Evolutionary conservation across 2,329 filamentous ascomycete species (phyloP).

Genomic region (Botrytis fabae): DNA sequence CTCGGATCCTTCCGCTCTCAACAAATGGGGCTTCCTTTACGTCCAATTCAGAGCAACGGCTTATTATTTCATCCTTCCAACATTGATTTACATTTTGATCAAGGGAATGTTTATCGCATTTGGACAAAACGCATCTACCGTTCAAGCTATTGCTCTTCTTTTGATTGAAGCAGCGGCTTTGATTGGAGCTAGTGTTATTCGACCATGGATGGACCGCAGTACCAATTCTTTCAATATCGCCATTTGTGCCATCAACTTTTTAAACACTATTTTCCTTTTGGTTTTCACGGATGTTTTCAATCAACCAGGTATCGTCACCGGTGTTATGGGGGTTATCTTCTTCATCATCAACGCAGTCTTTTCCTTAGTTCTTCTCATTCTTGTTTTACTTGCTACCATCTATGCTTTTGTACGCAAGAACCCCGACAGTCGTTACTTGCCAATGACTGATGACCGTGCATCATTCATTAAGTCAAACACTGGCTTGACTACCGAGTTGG

Average conservation of each 20-base stretch:
- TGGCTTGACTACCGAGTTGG: constrained; percentile 83
- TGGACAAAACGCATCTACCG: constrained; percentile 66
- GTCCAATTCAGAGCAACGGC: constrained; percentile 94
- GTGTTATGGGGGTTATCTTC: constrained; percentile 85
- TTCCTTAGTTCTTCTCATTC: constrained; percentile 76
- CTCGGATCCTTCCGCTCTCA: constrained; percentile 88
- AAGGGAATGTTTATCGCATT: constrained; percentile 90
- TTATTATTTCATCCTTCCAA: constrained; percentile 89
- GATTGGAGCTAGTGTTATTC: constrained; percentile 74
- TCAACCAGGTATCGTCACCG: constrained; percentile 78
- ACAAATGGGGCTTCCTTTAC: constrained; percentile 98
- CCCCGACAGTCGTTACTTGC: constrained; percentile 91
- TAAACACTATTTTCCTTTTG: constrained; percentile 85
- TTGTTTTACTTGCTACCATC: constrained; percentile 74
- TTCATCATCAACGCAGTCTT: constrained; percentile 87
- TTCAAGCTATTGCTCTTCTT: constrained; percentile 79
- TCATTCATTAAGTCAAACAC: constrained; percentile 98
- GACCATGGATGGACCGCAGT: constrained; percentile 99
- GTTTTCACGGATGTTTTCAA: constrained; percentile 87
- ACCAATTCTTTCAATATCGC: constrained; percentile 96
- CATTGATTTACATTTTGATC: constrained; percentile 75
- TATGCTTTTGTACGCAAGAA: constrained; percentile 89
- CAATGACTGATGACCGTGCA: constrained; percentile 92
- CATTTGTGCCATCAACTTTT: constrained; percentile 85
- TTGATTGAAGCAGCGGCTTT: constrained; percentile 79